Conservation (phyloP, 208 protist species). For the Leishmania tropica region DNA sequence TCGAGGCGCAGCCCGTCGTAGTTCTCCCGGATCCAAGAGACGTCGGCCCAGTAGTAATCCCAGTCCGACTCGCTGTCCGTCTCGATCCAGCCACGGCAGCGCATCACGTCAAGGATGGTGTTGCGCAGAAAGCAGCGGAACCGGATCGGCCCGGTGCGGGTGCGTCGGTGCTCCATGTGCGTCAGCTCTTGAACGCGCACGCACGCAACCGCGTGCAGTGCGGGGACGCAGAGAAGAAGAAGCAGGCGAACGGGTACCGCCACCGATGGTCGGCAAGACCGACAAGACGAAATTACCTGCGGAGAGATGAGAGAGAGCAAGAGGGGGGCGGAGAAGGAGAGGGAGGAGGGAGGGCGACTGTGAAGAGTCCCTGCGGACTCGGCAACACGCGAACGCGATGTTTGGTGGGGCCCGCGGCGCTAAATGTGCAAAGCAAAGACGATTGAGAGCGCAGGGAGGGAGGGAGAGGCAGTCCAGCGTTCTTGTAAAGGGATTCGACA, state of each 20-base stretch:
- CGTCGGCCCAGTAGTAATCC: conserved; percentile 95
- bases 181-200: neutral
- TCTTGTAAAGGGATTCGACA: neutral
- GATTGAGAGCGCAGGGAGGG: neutral
- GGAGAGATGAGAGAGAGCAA: no score
- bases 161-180: conserved; percentile 31
- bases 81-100: conserved; percentile 92
- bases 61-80: conserved; percentile 91
- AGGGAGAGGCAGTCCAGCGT: neutral
- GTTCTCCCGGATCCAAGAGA: conserved; percentile 92
- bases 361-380: neutral
- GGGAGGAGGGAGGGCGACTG: no score
- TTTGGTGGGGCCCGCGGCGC: neutral
- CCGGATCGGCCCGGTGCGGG: conserved; percentile 64
- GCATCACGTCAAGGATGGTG: conserved; percentile 92
- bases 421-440: neutral
- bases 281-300: neutral
- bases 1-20: conserved; percentile 91
- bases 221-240: neutral
- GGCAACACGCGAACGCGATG: neutral
- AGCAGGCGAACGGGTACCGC: neutral
- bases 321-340: no score
- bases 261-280: neutral
- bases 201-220: neutral
- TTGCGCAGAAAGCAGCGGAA: conserved; percentile 91